Evolutionary conservation across 768 basidiomycete species (phyloP), one percentile per base, ranked within the genome.

Genomic region (Serpula lacrymans): DNA sequence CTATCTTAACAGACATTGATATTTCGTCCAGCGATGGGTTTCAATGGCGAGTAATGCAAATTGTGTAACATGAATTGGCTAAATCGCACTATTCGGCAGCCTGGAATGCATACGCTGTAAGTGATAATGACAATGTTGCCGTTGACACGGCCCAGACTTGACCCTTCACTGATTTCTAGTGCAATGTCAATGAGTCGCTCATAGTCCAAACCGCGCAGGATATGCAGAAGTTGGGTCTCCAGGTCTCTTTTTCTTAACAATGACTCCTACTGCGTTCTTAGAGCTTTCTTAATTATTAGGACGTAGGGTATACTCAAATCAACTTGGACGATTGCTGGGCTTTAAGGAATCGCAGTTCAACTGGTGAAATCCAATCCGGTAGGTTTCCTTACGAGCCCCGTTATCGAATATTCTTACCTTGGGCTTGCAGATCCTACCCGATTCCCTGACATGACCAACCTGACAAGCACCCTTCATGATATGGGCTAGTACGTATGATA

Each of bases 261-360:
- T 17, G 24, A 13, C 2, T 11, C 16, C 37, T 34, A 39, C 3
- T 9, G 22, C 22, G 22, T 12, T 38, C 6, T 18, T 33, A 26
- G 11, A 13, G 21, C 31, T 26, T n/a, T 49, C 4, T 57, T 22
- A 20, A 2, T 20, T 35, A 20, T 24, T 39, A 80, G 77, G 74
- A 76, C 39, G 65, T 64, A 35, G 81, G 81, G 0, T 83, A 82
- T 53, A 68, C 69, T 35, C 65, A 77, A 38, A 64, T 82, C 44
- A 82, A 80, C 42, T 57, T 83, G 30, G 81, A 83, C 44, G 81
- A 82, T 42, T 83, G 81, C 48, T 83, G 77, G 55, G 71, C 79
- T 1, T 70, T 72, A 57, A 78, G 73, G 56, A 57, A 74, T 34
- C 69, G 81, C 30, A 75, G 57, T 38, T 50, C 67, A 3, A 54